Percentiles rank a stretch among this genome's conserved stretches.
These are phyloP conservation scores for Vanrija humicola DNA, from an alignment of 1,284 basidiomycete genomes.

Conservation along the genomic window DNA sequence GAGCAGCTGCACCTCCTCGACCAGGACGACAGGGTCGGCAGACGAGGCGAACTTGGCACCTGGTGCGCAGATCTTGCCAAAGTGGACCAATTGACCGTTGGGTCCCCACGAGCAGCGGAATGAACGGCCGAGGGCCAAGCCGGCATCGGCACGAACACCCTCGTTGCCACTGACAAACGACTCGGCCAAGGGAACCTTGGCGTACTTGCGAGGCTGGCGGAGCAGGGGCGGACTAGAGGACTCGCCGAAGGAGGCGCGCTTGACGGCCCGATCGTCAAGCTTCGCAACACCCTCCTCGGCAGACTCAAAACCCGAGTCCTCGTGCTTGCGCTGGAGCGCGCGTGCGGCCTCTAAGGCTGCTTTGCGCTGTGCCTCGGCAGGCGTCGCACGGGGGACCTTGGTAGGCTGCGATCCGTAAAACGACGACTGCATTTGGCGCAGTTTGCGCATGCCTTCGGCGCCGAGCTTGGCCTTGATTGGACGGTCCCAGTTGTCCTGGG, in stretches of 20 bases:
- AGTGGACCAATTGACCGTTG: slow-evolving; percentile 68
- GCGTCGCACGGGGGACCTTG: not conserved
- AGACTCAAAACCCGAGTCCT: slow-evolving; percentile 52
- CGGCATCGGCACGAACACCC: slow-evolving; percentile 69
- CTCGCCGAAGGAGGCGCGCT: slow-evolving; percentile 73
- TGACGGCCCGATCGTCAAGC: slow-evolving; percentile 60
- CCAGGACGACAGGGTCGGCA: slow-evolving; percentile 23
- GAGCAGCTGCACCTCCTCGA: slow-evolving; percentile 29
- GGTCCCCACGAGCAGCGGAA: slow-evolving; percentile 91
- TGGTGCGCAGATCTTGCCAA: slow-evolving; percentile 66
- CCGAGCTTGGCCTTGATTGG: slow-evolving; percentile 52
- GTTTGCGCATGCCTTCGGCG: slow-evolving; percentile 67
- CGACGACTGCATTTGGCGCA: slow-evolving; percentile 88
- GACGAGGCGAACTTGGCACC: slow-evolving; percentile 26
- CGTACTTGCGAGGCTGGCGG: slow-evolving; percentile 49
- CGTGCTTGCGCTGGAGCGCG: slow-evolving; percentile 14
- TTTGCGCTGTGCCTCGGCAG: slow-evolving; percentile 4
- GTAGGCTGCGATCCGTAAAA: slow-evolving; percentile 59
- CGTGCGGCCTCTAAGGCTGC: slow-evolving; percentile 4
- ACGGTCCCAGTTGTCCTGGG: slow-evolving; percentile 18
- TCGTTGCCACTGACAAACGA: slow-evolving; percentile 56
- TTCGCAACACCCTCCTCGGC: slow-evolving; percentile 70
- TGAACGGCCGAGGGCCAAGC: slow-evolving; percentile 77
- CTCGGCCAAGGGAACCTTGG: slow-evolving; percentile 29
- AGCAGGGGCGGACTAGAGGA: slow-evolving; percentile 60